These are phyloP conservation scores for Gossypium thurberi DNA, from an alignment of 345 rosid species.

Conservation along the genomic window DNA sequence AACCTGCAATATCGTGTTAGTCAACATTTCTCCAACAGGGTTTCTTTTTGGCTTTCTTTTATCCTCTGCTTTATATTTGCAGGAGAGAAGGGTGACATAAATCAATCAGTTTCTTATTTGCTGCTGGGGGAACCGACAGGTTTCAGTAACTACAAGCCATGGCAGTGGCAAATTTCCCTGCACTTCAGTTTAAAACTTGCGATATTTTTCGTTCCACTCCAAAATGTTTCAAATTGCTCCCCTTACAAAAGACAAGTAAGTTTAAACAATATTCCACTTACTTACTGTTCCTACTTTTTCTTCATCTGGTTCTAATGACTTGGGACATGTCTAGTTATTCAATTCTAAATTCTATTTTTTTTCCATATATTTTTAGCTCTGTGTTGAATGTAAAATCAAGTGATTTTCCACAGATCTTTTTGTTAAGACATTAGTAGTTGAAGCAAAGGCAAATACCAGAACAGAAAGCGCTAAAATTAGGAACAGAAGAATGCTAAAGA, in stretches of 20 bases:
- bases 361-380: neutral
- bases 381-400: neutral
- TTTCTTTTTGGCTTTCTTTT: no score
- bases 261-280: neutral
- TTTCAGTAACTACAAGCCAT: constrained; percentile 8
- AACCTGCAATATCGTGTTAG: constrained; percentile 18
- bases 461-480: constrained; percentile 61
- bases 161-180: constrained; percentile 20
- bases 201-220: constrained; percentile 23
- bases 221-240: constrained; percentile 14
- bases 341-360: neutral
- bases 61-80: neutral
- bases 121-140: neutral
- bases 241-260: constrained; percentile 26
- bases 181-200: constrained; percentile 25
- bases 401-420: constrained; percentile 19
- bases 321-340: neutral
- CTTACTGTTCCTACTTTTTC: no score
- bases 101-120: neutral
- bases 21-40: constrained; percentile 19
- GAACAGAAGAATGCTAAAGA: constrained; percentile 58
- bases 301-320: neutral
- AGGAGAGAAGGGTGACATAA: constrained; percentile 1
- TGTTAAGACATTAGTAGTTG: constrained; percentile 31
- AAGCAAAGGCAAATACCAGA: constrained; percentile 46